These are phyloP conservation scores for Sporothrix luriei DNA, from an alignment of 2,329 filamentous ascomycete species.

Conservation along the genomic window DNA sequence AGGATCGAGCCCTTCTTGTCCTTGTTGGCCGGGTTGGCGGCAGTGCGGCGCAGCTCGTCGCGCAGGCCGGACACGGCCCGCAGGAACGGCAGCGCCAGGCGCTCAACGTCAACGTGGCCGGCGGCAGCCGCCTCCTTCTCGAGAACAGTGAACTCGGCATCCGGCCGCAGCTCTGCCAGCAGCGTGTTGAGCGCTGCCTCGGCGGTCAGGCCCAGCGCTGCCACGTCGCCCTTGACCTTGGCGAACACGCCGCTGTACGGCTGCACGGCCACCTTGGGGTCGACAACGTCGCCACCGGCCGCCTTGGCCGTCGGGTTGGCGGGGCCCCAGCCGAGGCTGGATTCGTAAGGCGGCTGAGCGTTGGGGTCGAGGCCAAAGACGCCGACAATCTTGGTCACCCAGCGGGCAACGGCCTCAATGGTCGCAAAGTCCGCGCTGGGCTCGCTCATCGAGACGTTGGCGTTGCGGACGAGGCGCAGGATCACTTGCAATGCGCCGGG, in stretches of 20 bases:
- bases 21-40: slow-evolving; percentile 32
- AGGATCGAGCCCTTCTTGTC: slow-evolving; percentile 45
- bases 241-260: slow-evolving; percentile 33
- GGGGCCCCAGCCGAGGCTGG: slow-evolving; percentile 62
- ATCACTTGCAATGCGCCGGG: slow-evolving; percentile 63
- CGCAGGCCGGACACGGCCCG: slow-evolving; percentile 54
- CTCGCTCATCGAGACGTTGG: slow-evolving; percentile 51
- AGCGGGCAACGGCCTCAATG: slow-evolving; percentile 52
- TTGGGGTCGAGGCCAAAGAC: slow-evolving; percentile 64
- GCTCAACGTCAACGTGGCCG: slow-evolving; percentile 32
- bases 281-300: slow-evolving; percentile 21
- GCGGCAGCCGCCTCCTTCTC: not conserved
- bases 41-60: slow-evolving; percentile 42
- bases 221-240: slow-evolving; percentile 34
- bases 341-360: slow-evolving; percentile 44
- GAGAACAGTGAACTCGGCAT: slow-evolving; percentile 29
- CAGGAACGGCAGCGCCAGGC: slow-evolving; percentile 59
- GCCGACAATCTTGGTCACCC: slow-evolving; percentile 66
- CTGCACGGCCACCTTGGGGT: slow-evolving; percentile 33
- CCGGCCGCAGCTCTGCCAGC: slow-evolving; percentile 29
- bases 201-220: slow-evolving; percentile 26
- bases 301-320: slow-evolving; percentile 57
- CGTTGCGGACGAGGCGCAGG: slow-evolving; percentile 65
- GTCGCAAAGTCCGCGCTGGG: slow-evolving; percentile 35
- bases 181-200: slow-evolving; percentile 27